Evolutionary conservation across 495 filamentous ascomycete species (phyloP), one percentile per base, ranked within the genome.

Genomic region (Penicillium fimorum): DNA sequence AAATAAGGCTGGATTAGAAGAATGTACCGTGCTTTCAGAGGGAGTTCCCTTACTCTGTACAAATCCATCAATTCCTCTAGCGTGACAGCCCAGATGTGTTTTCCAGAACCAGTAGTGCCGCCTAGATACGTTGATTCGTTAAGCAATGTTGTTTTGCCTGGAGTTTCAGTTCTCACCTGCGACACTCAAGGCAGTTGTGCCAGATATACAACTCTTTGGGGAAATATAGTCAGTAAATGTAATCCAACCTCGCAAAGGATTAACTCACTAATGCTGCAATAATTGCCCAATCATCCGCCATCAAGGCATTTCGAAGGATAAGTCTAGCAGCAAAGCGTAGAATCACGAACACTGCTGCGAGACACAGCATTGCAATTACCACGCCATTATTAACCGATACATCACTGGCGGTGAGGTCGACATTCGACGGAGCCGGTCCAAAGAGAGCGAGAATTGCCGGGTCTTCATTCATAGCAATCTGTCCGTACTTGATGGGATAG

Each of bases 201-300:
- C 53, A 20, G 58, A 41, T 24, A 64, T 58, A 27, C 48, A 58
- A 47, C 53, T 18, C 47, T 44, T n/a, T 38, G 12, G 1, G 11
- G 11, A 41, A 7, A 52, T 22, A 38, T 32, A 18, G 9, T 32
- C 20, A 27, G 38, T 25, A 25, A 30, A 29, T 30, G 11, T 2
- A 22, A 15, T 35, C 12, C 12, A 35, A 35, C 5, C 13, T 15
- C 0, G 13, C 4, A 0, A 35, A 15, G 12, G 1, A 15, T 6
- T 35, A 27, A 50, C 47, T 20, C 5, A 76, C 73, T 53, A 74
- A 45, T 3, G 66, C 72, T 11, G 55, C 49, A 10, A 75, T 25
- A 33, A 74, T 75, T 11, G 63, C 41, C 55, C 62, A 74, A 48
- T 77, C 73, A 55, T 77, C 73, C 15, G 61, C 58, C 52, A 64